phyloP scores from a whole-genome alignment of 129 eudicot genomes.

The Chrysanthemum seticuspe region DNA sequence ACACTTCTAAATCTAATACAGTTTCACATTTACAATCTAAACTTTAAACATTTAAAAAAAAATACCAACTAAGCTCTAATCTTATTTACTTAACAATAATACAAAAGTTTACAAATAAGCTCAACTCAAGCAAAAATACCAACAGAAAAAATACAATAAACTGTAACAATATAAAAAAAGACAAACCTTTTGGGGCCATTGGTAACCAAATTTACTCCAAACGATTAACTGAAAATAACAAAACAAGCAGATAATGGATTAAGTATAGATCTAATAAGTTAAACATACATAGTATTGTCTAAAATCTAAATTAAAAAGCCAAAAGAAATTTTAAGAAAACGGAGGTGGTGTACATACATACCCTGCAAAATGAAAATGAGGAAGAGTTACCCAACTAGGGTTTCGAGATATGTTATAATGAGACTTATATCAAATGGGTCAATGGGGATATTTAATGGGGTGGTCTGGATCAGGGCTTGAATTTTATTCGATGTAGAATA shows the following conservation, averaged over 20 bases:
- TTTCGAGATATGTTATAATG: neutral
- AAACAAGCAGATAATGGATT: neutral
- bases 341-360: constrained; percentile 10
- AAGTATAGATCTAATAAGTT: neutral
- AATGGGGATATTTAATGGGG: neutral
- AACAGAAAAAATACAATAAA: neutral
- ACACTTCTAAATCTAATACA: too few relatives aligned
- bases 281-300: neutral
- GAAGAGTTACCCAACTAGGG: constrained; percentile 10
- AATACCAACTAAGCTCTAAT: neutral
- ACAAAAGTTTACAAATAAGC: neutral
- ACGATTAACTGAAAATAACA: constrained; percentile 8
- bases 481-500: neutral
- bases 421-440: neutral
- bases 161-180: neutral
- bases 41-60: neutral
- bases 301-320: neutral
- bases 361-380: constrained; percentile 1
- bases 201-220: constrained; percentile 15
- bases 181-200: constrained; percentile 24
- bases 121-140: neutral
- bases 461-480: neutral
- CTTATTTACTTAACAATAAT: neutral
- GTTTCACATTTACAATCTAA: too few relatives aligned
- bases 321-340: neutral